These are phyloP conservation scores for Tuber brumale DNA, from an alignment of 495 filamentous ascomycete genomes.

Conservation along the genomic window DNA sequence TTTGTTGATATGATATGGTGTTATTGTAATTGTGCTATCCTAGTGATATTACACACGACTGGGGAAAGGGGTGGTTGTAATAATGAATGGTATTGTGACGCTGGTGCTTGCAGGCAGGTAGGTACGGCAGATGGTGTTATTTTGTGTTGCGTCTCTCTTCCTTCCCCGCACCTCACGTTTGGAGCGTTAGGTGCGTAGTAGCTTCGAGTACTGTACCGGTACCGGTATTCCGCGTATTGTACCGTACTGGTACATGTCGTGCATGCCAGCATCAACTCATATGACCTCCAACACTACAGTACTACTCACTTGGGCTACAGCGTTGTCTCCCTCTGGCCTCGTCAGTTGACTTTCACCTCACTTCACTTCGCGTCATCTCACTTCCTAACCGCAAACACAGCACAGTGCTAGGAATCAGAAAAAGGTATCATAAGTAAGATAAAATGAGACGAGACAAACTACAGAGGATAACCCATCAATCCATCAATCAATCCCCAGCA, in stretches of 20 bases:
- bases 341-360: neutral
- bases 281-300: neutral
- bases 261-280: neutral
- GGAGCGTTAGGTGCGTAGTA: neutral
- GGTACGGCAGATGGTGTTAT: neutral
- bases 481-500: neutral
- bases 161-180: neutral
- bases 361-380: neutral
- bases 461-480: neutral
- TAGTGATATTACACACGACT: neutral
- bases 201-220: neutral
- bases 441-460: neutral
- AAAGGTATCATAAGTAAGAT: neutral
- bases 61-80: neutral
- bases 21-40: neutral
- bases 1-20: neutral
- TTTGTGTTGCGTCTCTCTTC: neutral
- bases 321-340: neutral
- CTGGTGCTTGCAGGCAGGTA: neutral
- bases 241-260: neutral
- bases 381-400: neutral
- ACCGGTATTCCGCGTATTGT: neutral
- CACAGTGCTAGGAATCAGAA: neutral
- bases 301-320: neutral
- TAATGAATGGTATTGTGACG: neutral